A percentile compares a stretch with the other conserved stretches of the same genome.
These are phyloP conservation scores for Colletotrichum orchidophilum DNA, from an alignment of 2,329 filamentous ascomycete species.

Conservation along the genomic window DNA sequence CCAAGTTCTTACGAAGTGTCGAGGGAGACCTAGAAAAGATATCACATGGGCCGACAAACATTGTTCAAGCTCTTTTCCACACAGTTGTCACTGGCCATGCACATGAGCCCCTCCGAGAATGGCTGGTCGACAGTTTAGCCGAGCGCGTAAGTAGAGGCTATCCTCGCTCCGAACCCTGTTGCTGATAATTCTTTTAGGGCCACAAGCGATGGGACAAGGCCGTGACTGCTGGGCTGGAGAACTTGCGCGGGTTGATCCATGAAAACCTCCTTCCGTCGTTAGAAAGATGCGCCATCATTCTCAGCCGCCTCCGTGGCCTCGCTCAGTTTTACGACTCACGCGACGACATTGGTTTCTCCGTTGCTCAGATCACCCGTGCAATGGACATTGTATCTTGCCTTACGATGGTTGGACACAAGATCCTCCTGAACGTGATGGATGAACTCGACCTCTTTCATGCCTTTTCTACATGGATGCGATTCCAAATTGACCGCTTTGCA, in stretches of 20 bases:
- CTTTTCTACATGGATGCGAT: constrained; percentile 86
- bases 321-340: constrained; percentile 79
- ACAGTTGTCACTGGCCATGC: constrained; percentile 86
- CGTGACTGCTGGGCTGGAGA: constrained; percentile 79
- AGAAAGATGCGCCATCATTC: constrained; percentile 82
- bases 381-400: constrained; percentile 79
- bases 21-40: constrained; percentile 76
- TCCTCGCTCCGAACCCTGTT: constrained; percentile 20
- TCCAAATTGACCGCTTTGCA: constrained; percentile 82
- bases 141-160: constrained; percentile 70
- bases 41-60: constrained; percentile 64
- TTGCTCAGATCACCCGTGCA: constrained; percentile 68
- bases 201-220: constrained; percentile 96
- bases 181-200: constrained; percentile 61
- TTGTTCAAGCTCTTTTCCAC: constrained; percentile 84
- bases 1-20: constrained; percentile 79
- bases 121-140: constrained; percentile 84
- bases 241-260: constrained; percentile 80
- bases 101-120: constrained; percentile 79
- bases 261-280: constrained; percentile 90
- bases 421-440: constrained; percentile 75
- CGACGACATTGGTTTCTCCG: constrained; percentile 73
- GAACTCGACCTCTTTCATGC: constrained; percentile 81
- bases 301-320: constrained; percentile 84
- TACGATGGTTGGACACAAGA: constrained; percentile 77